phyloP scores from a whole-genome alignment of 441 rosid species.

The Isatis lusitanica region DNA sequence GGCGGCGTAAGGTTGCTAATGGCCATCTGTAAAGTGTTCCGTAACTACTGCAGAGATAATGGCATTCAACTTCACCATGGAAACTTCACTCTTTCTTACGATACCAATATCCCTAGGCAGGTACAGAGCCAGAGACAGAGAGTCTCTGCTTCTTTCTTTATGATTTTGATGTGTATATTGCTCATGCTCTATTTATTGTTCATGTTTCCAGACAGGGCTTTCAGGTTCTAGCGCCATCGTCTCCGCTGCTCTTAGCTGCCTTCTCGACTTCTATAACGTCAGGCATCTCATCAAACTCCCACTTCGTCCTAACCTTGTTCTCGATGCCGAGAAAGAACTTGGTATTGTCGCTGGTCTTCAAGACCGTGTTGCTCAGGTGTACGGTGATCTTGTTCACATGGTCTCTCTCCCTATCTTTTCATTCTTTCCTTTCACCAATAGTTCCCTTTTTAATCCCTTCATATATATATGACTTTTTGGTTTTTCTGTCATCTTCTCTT shows the following conservation, averaged over 20 bases:
- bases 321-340: conserved; percentile 76
- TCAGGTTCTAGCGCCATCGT: conserved; percentile 95
- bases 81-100: conserved; percentile 75
- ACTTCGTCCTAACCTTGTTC: conserved; percentile 64
- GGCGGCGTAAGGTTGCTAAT: conserved; percentile 92
- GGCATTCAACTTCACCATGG: conserved; percentile 49
- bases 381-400: conserved; percentile 93
- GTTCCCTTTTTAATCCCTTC: not conserved
- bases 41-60: conserved; percentile 57
- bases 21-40: conserved; percentile 82
- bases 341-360: conserved; percentile 97
- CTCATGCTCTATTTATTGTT: conserved; percentile 36
- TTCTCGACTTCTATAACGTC: conserved; percentile 81
- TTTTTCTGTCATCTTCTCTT: not conserved
- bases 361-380: conserved; percentile 94
- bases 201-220: conserved; percentile 74
- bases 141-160: not conserved
- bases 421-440: not conserved
- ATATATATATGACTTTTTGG: not conserved
- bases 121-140: conserved; percentile 27
- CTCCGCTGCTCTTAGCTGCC: conserved; percentile 82
- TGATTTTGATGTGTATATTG: not conserved
- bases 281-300: conserved; percentile 71
- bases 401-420: conserved; percentile 25
- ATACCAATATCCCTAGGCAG: conserved; percentile 96